Percentiles rank a stretch among this genome's conserved stretches.
phyloP scores from a whole-genome alignment of 1,139 yeast genomes.

The Magnusiomyces paraingens region DNA sequence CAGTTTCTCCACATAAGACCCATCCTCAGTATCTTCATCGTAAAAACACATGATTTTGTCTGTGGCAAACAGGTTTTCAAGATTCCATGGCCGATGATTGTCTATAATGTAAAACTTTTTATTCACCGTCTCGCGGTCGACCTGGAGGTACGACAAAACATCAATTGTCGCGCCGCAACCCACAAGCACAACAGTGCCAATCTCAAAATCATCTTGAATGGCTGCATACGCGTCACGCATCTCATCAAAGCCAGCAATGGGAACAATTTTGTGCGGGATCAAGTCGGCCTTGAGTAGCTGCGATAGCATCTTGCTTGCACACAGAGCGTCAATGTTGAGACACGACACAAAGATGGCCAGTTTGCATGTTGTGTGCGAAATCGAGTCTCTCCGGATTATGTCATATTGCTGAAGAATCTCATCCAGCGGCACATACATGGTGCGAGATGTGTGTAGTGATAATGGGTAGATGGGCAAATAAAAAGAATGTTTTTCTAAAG shows the following conservation, averaged over 20 bases:
- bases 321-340: conserved; percentile 83
- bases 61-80: conserved; percentile 86
- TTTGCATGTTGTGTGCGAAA: conserved; percentile 86
- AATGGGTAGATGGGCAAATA: neutral
- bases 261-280: conserved; percentile 81
- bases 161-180: conserved; percentile 98
- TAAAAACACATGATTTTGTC: conserved; percentile 77
- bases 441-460: neutral
- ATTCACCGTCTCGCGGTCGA: conserved; percentile 41
- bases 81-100: conserved; percentile 93
- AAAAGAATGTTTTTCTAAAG: neutral
- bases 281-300: conserved; percentile 68
- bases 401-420: conserved; percentile 29
- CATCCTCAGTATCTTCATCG: conserved; percentile 60
- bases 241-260: conserved; percentile 91
- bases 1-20: conserved; percentile 22
- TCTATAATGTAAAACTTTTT: conserved; percentile 71
- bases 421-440: conserved; percentile 31
- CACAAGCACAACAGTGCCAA: conserved; percentile 68
- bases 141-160: conserved; percentile 67
- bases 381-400: conserved; percentile 26
- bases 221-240: conserved; percentile 56
- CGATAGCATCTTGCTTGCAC: conserved; percentile 77
- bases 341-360: conserved; percentile 86
- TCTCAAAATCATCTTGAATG: conserved; percentile 48